Evolutionary conservation across 345 rosid species (phyloP).

Genomic region (Bruguiera parviflora): DNA sequence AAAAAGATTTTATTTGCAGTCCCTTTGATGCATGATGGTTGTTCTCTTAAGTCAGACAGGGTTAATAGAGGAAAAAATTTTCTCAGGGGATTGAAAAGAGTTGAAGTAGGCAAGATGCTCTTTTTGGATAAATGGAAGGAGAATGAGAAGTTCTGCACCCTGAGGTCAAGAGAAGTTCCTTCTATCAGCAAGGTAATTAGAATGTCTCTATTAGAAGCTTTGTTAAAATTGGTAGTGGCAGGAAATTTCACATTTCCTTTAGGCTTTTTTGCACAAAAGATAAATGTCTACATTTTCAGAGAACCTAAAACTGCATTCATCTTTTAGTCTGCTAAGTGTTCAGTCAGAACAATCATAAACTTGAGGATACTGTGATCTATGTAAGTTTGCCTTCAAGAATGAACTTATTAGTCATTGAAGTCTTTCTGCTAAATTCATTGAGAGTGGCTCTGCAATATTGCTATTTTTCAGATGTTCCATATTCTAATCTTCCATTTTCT

Average conservation of each 20-base stretch:
- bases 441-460: no score
- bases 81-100: constrained; percentile 4
- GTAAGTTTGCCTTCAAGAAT: neutral
- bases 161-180: constrained; percentile 52
- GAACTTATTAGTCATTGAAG: neutral
- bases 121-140: constrained; percentile 36
- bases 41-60: constrained; percentile 5
- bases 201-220: constrained; percentile 3
- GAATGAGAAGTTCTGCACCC: constrained; percentile 48
- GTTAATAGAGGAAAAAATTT: constrained; percentile 24
- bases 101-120: constrained; percentile 17
- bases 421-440: no score
- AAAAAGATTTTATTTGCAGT: constrained; percentile 55
- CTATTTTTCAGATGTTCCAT: neutral
- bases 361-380: neutral
- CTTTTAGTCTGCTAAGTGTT: neutral
- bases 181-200: constrained; percentile 53
- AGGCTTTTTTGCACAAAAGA: neutral
- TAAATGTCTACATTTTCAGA: constrained; percentile 3
- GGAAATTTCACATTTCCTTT: neutral
- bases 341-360: neutral
- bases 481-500: neutral
- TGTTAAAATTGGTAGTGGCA: neutral
- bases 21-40: constrained; percentile 54
- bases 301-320: no score